A percentile compares a stretch with the other conserved stretches of the same genome.
phyloP scores from a whole-genome alignment of 176 grass and related monocot genomes.

The Tillandsia fasciculata region DNA sequence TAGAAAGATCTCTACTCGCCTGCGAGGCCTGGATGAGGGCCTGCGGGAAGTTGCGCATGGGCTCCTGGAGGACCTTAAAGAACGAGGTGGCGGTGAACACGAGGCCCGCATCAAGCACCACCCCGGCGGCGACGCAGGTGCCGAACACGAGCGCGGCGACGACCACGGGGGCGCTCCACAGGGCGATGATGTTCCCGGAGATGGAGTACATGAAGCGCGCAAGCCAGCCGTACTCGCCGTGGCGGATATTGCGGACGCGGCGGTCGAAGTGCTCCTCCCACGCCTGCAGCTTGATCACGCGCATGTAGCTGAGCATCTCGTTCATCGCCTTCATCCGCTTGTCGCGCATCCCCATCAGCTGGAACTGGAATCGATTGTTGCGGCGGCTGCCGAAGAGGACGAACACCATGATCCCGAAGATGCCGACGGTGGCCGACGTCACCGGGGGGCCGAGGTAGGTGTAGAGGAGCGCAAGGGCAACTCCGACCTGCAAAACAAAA shows the following conservation, averaged over 20 bases:
- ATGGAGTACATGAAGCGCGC: constrained; percentile 90
- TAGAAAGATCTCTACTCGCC: constrained; percentile 45
- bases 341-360: constrained; percentile 76
- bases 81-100: constrained; percentile 88
- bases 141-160: constrained; percentile 62
- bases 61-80: constrained; percentile 91
- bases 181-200: constrained; percentile 65
- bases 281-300: constrained; percentile 96
- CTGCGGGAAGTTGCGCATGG: constrained; percentile 91
- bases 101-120: constrained; percentile 59
- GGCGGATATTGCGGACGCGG: constrained; percentile 53
- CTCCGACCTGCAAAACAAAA: constrained; percentile 33
- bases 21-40: constrained; percentile 86
- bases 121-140: constrained; percentile 40
- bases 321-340: constrained; percentile 94
- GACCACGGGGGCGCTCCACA: constrained; percentile 73
- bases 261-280: constrained; percentile 79
- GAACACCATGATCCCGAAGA: constrained; percentile 49
- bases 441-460: constrained; percentile 66
- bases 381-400: constrained; percentile 53
- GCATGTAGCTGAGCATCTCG: constrained; percentile 95
- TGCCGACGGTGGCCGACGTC: constrained; percentile 55
- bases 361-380: constrained; percentile 87
- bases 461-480: constrained; percentile 60
- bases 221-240: constrained; percentile 68